Conservation (phyloP, 2,329 filamentous ascomycete genomes). For the Trichoderma sp. region DNA sequence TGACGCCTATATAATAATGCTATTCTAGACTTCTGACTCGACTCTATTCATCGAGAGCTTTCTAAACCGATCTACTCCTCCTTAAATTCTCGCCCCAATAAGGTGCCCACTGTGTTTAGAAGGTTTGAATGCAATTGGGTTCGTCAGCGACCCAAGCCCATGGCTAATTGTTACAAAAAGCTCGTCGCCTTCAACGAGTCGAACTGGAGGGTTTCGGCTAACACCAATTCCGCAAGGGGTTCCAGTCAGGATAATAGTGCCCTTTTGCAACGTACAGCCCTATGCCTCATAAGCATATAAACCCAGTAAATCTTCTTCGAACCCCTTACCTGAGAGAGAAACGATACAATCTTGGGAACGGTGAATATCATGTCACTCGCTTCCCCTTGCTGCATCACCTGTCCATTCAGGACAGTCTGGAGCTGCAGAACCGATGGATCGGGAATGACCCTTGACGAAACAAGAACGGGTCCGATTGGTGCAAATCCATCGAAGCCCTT, state of each 20-base stretch:
- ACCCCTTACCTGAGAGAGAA: not conserved
- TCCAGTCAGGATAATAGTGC: slow-evolving; percentile 1
- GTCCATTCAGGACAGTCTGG: not conserved
- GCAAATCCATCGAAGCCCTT: slow-evolving; percentile 10
- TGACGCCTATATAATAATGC: not conserved
- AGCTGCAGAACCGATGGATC: not conserved
- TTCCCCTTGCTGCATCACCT: slow-evolving; percentile 5
- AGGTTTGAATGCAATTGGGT: not conserved
- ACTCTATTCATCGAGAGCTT: not conserved
- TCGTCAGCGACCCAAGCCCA: slow-evolving; percentile 1
- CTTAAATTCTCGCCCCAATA: not conserved
- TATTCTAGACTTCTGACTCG: not conserved
- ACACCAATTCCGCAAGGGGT: slow-evolving; percentile 8
- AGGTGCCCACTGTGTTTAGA: not conserved
- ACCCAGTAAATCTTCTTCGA: not conserved
- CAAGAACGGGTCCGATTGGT: slow-evolving; percentile 8
- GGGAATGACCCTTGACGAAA: slow-evolving; percentile 1
- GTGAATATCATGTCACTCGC: slow-evolving; percentile 10
- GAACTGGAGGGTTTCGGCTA: not conserved
- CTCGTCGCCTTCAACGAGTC: slow-evolving; percentile 1
- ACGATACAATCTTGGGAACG: not conserved
- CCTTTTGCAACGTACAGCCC: slow-evolving; percentile 5
- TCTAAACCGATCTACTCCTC: not conserved
- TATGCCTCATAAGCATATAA: not conserved
- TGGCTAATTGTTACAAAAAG: slow-evolving; percentile 8